Evolutionary conservation across 2,329 filamentous ascomycete genomes (phyloP).

Genomic region (Blastomyces parvus): DNA sequence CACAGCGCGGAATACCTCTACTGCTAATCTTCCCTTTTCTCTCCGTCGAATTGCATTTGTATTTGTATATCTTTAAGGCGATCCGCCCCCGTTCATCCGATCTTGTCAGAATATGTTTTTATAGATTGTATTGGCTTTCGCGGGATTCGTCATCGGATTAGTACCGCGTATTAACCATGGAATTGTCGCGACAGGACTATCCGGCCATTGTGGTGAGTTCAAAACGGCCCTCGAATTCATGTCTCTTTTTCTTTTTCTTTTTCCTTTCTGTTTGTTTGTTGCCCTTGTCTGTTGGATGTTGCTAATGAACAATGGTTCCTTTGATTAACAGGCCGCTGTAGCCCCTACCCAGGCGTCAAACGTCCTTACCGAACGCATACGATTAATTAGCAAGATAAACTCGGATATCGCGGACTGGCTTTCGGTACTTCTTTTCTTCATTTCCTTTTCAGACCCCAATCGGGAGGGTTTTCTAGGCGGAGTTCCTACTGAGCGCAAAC

Average conservation of each 20-base stretch:
- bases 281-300: neutral
- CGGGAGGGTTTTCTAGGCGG: neutral
- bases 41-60: neutral
- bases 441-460: neutral
- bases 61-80: neutral
- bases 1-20: neutral
- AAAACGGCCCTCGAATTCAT: neutral
- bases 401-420: slow-evolving; percentile 92
- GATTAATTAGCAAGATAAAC: slow-evolving; percentile 78
- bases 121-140: neutral
- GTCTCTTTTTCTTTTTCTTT: too few relatives aligned
- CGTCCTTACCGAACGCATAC: slow-evolving; percentile 76
- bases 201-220: slow-evolving; percentile 82
- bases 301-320: slow-evolving; percentile 11
- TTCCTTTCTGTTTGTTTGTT: neutral
- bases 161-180: slow-evolving; percentile 43
- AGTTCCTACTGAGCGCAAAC: slow-evolving; percentile 10
- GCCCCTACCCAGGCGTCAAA: slow-evolving; percentile 72
- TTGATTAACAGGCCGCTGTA: slow-evolving; percentile 56
- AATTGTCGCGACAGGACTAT: slow-evolving; percentile 80
- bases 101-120: slow-evolving; percentile 2
- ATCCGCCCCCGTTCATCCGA: neutral
- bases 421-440: slow-evolving; percentile 51
- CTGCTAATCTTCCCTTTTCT: neutral
- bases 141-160: slow-evolving; percentile 5